These are phyloP conservation scores for Xylariaceae sp. DNA, from an alignment of 2,329 filamentous ascomycete species.

Conservation along the genomic window DNA sequence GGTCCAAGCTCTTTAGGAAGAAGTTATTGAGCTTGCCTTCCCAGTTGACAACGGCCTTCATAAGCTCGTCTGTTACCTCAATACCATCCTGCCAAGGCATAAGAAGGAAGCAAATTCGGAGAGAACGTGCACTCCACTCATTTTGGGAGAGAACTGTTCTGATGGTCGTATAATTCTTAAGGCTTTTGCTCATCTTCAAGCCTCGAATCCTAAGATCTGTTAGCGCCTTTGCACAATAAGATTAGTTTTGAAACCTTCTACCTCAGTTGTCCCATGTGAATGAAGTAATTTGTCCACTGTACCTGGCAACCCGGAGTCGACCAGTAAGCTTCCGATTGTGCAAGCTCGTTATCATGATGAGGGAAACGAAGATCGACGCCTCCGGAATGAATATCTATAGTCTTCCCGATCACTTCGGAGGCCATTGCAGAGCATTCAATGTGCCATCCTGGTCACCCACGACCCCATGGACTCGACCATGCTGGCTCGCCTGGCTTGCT, in stretches of 20 bases:
- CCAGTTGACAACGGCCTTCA: constrained; percentile 10
- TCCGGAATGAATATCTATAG: constrained; percentile 10
- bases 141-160: constrained; percentile 4
- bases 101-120: constrained; percentile 13
- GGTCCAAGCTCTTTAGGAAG: constrained; percentile 9
- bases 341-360: constrained; percentile 10
- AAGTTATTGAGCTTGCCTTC: constrained; percentile 12
- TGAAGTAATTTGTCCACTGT: constrained; percentile 11
- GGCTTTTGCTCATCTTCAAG: constrained; percentile 13
- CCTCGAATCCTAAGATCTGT: constrained; percentile 6
- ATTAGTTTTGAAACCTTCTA: constrained; percentile 1
- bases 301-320: constrained; percentile 4
- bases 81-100: constrained; percentile 11
- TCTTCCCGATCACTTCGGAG: constrained; percentile 9
- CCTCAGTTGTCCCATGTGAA: constrained; percentile 11
- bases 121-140: constrained; percentile 8
- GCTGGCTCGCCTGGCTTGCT: constrained; percentile 11
- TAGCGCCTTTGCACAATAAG: not conserved
- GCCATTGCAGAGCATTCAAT: constrained; percentile 12
- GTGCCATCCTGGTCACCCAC: constrained; percentile 9
- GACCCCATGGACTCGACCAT: constrained; percentile 10
- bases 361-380: constrained; percentile 10
- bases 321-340: constrained; percentile 12
- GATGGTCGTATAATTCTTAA: constrained; percentile 12
- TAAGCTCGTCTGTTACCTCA: constrained; percentile 11